Conservation (phyloP, 1,284 basidiomycete genomes). For the Sanghuangporus weigelae region DNA sequence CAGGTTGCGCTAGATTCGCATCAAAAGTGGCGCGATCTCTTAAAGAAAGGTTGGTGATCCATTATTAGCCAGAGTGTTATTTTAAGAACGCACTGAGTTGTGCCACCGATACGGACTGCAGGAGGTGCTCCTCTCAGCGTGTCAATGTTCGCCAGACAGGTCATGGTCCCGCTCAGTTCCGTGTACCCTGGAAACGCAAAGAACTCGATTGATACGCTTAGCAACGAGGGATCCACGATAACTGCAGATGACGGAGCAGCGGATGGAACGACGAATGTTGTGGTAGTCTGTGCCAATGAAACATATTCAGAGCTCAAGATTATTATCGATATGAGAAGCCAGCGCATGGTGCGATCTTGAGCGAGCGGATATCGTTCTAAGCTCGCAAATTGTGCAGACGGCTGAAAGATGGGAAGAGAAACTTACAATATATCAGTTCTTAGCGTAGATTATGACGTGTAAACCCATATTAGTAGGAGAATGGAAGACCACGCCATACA, state of each 20-base stretch:
- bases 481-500: not conserved
- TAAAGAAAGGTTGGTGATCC: not conserved
- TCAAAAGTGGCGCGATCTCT: constrained; percentile 40
- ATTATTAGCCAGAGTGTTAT: not conserved
- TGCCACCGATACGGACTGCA: constrained; percentile 38
- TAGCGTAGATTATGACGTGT: not conserved
- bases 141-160: constrained; percentile 34
- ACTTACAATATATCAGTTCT: not conserved
- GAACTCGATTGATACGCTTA: constrained; percentile 38
- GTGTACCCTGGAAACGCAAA: constrained; percentile 39
- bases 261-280: constrained; percentile 27
- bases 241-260: constrained; percentile 28
- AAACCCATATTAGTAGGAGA: not conserved
- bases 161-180: constrained; percentile 30
- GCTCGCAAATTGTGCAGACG: no score
- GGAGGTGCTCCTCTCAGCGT: constrained; percentile 32
- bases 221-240: constrained; percentile 30
- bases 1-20: constrained; percentile 28
- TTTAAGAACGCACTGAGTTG: constrained; percentile 34
- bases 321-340: not conserved
- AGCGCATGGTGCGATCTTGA: not conserved
- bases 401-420: no score
- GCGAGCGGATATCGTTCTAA: not conserved
- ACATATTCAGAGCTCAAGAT: not conserved
- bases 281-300: not conserved